Conservation (phyloP, 805 yeast species). For the Wickerhamomyces rabaulensis region DNA sequence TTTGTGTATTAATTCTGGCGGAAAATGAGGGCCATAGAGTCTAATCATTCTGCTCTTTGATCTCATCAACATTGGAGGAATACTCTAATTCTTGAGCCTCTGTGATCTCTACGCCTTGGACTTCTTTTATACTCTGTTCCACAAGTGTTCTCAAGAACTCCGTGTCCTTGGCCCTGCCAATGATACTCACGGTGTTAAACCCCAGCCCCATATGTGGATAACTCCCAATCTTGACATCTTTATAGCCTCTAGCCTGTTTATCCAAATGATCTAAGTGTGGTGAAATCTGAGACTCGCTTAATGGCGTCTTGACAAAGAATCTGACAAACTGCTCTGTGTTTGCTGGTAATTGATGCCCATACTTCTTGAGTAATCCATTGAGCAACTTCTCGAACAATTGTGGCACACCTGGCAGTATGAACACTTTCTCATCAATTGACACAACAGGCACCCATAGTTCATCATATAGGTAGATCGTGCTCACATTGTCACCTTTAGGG, state of each 20-base stretch:
- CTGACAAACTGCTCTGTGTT: slow-evolving; percentile 31
- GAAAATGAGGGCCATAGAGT: too few species aligned
- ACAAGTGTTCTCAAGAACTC: slow-evolving; percentile 41
- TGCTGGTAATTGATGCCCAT: slow-evolving; percentile 5
- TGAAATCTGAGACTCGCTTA: slow-evolving; percentile 66
- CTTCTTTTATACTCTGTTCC: slow-evolving; percentile 35
- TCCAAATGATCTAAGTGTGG: slow-evolving; percentile 55
- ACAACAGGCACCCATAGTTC: slow-evolving; percentile 84
- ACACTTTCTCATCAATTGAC: slow-evolving; percentile 56
- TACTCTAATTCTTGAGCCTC: background rate
- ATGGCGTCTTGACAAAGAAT: slow-evolving; percentile 54
- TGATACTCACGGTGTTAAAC: slow-evolving; percentile 65
- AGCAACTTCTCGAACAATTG: slow-evolving; percentile 58
- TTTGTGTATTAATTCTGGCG: too few species aligned
- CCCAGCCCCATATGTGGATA: slow-evolving; percentile 73
- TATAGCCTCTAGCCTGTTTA: slow-evolving; percentile 25
- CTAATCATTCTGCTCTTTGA: background rate
- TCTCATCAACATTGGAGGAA: background rate
- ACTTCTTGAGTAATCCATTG: slow-evolving; percentile 34
- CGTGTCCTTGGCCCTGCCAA: slow-evolving; percentile 46
- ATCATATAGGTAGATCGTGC: slow-evolving; percentile 42
- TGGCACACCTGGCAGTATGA: slow-evolving; percentile 82
- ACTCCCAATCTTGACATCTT: slow-evolving; percentile 66
- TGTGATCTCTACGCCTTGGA: slow-evolving; percentile 52
- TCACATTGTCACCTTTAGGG: slow-evolving; percentile 43